phyloP scores from a whole-genome alignment of 2,329 filamentous ascomycete genomes.

The Passalora sequoiae region DNA sequence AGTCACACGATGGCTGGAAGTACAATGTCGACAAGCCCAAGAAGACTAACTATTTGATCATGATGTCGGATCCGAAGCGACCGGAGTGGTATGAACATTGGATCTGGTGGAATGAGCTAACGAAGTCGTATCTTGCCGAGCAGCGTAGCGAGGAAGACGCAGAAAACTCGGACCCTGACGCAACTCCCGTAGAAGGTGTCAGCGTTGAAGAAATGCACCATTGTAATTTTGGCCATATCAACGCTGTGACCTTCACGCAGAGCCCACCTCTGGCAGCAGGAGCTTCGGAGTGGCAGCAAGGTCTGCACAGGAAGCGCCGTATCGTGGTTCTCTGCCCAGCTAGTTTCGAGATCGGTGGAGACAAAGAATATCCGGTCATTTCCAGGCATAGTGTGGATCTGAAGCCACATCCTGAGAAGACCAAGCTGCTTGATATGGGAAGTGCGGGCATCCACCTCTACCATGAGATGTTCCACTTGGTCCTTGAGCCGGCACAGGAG shows the following conservation, averaged over 20 bases:
- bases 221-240: neutral
- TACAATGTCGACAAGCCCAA: neutral
- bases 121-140: neutral
- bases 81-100: neutral
- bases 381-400: neutral
- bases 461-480: conserved; percentile 2
- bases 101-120: neutral
- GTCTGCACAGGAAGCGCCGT: neutral
- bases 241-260: neutral
- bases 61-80: neutral
- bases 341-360: neutral
- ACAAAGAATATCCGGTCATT: neutral
- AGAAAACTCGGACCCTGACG: neutral
- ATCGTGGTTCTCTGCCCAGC: neutral
- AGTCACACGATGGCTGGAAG: neutral
- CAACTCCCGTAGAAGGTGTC: neutral
- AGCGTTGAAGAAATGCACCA: neutral
- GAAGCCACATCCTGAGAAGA: neutral
- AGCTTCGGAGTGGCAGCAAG: neutral
- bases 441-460: neutral
- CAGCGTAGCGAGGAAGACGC: neutral
- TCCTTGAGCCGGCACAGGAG: no score
- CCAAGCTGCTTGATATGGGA: neutral
- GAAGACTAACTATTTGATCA: neutral
- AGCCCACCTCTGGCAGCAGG: neutral